Evolutionary conservation across 2,329 filamentous ascomycete genomes (phyloP).

Genomic region (Corinectria fuckeliana): DNA sequence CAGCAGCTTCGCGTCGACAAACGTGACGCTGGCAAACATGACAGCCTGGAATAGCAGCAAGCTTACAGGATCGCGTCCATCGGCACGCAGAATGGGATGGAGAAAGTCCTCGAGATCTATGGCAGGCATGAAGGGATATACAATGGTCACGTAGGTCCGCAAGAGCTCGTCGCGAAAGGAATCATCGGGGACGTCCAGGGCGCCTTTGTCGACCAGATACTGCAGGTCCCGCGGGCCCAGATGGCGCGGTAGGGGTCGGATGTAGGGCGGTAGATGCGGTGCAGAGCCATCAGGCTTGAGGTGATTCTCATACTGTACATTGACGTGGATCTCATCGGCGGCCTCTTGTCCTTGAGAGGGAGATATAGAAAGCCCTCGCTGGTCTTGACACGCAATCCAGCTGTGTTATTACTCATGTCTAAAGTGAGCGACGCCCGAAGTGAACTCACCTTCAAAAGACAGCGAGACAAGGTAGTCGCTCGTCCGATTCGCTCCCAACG

Average conservation of each 20-base stretch:
- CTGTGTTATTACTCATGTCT: too few species aligned
- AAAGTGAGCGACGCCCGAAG: too few species aligned
- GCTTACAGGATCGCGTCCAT: not conserved
- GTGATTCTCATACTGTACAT: too few species aligned
- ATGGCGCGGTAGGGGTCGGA: not conserved
- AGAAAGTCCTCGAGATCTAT: constrained; percentile 11
- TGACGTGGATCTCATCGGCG: not conserved
- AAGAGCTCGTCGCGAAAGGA: constrained; percentile 14
- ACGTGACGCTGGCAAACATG: constrained; percentile 21
- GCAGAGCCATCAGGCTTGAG: too few species aligned
- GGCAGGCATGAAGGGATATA: constrained; percentile 16
- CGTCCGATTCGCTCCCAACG: not conserved
- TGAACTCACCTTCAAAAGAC: constrained; percentile 8
- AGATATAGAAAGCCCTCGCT: not conserved
- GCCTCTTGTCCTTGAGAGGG: not conserved
- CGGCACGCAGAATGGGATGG: not conserved
- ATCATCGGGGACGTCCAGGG: constrained; percentile 13
- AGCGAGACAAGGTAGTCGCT: constrained; percentile 12
- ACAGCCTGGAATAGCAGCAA: constrained; percentile 16
- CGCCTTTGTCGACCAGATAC: constrained; percentile 14
- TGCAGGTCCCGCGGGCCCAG: constrained; percentile 1
- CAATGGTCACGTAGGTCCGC: constrained; percentile 8
- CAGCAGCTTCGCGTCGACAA: constrained; percentile 5
- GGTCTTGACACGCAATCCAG: not conserved
- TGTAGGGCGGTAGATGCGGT: constrained; percentile 6